Evolutionary conservation across 139 green algal species (phyloP), one percentile per base, ranked within the genome.

Genomic region (Chlorella sp.): DNA sequence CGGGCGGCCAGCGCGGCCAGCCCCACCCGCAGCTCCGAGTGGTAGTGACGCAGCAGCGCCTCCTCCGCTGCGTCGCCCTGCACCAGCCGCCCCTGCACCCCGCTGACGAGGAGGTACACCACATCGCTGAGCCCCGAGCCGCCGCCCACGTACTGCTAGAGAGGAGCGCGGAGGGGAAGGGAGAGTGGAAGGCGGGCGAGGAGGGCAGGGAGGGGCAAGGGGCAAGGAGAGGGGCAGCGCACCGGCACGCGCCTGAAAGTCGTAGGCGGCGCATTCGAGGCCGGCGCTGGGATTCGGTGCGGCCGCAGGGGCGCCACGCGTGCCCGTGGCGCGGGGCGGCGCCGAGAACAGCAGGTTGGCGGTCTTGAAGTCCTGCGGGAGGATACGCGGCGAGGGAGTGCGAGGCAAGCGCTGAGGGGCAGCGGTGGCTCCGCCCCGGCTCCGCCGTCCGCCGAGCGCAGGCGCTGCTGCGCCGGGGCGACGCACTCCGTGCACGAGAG

Each of bases 301-400:
- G n/a, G n/a, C n/a, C n/a, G 5, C 9, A 43, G 27, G 46, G 5
- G 46, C 67, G n/a, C 23, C 50, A 42, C 41, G 21, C 11, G 29
- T 7, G 43, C 38, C 61, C 27, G 31, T 25, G n/a, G n/a, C n/a
- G n/a, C n/a, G n/a, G n/a, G n/a, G n/a, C 25, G 62, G 70, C 0
- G 43, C 42, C 3, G 40, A 56, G 64, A 90, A 90, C n/a, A 91
- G 55, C 2, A 91, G 23, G 74, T 91, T 90, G 8, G 72, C 87
- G 5, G 55, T 61, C 67, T 91, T 91, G 67, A 85, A 83, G 55
- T 92, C 86, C 38, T 79, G 78, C n/a, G n/a, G n/a, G n/a, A n/a
- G n/a, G n/a, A n/a, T n/a, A n/a, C n/a, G n/a, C n/a, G n/a, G n/a
- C n/a, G n/a, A n/a, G 38, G 84, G 77, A n/a, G 82, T 51, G 19